Evolutionary conservation across 169 alveolate species (phyloP), one percentile per base, ranked within the genome.

Genomic region (Toxoplasma gondii): DNA sequence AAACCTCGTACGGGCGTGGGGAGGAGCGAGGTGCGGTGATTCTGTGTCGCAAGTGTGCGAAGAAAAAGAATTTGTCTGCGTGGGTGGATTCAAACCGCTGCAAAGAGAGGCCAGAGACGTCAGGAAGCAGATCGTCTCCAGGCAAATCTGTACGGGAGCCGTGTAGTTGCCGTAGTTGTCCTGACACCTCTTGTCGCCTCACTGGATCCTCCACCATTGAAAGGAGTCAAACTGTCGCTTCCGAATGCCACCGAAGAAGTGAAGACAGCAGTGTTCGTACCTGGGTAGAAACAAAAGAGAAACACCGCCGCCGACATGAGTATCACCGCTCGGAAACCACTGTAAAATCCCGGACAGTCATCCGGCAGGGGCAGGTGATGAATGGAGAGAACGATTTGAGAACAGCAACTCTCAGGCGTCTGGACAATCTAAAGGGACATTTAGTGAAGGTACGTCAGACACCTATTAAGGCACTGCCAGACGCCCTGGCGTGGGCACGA

Each of bases 371-470:
- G 36, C 78, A 64, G 78, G 34, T 64, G 0, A 19, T 64, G 36
- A 64, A 78, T 34, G 87, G 87, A 78, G 44, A 78, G 87, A 34
- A 27, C 87, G 87, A 78, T 12, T 78, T 78, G 78, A 64, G 78
- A 24, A 64, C 27, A 0, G 39, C 87, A 19, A 31, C 87, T 31
- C 34, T 78, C 31, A 78, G 44, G 45, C 87, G 45, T 34, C 87
- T 78, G 0, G 53, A 78, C 43, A 78, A 27, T 39, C 87, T 78
- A 24, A 78, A 78, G 87, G 0, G 87, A 53, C 87, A 34, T 19
- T 44, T 78, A 12, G 45, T 78, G 53, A 78, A 78, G 87, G 87
- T 78, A 44, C 58, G 58, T 49, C 58, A 78, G 87, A 4, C 69
- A 17, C 69, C 69, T 1, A 0, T 39, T 39, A 39, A 49, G 27